phyloP scores from a whole-genome alignment of 2,329 filamentous ascomycete species.

The Penicillium sp. region DNA sequence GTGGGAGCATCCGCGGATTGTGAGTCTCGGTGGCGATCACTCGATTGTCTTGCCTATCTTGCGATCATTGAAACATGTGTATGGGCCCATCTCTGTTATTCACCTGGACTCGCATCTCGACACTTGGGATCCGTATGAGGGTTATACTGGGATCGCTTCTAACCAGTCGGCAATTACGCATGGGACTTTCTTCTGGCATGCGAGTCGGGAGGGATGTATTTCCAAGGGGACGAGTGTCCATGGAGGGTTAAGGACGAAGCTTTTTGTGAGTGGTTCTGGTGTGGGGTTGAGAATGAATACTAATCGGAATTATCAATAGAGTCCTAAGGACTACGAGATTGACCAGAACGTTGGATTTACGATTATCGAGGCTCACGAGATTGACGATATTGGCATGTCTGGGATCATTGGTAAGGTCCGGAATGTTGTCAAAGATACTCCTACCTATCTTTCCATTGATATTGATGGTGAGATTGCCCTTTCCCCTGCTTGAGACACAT shows the following conservation, averaged over 20 bases:
- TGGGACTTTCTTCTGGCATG: constrained; percentile 28
- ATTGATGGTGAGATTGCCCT: constrained; percentile 23
- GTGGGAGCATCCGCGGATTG: constrained; percentile 16
- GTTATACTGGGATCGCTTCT: constrained; percentile 20
- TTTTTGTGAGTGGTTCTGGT: constrained; percentile 10
- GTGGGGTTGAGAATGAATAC: background rate
- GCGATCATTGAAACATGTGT: constrained; percentile 21
- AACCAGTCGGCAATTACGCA: constrained; percentile 25
- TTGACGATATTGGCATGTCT: constrained; percentile 23
- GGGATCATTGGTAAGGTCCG: constrained; percentile 20
- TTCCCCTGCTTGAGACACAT: background rate
- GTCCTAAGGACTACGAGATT: constrained; percentile 24
- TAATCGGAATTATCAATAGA: background rate
- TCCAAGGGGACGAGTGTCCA: constrained; percentile 24
- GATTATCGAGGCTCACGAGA: constrained; percentile 23
- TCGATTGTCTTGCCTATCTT: constrained; percentile 25
- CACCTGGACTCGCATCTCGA: constrained; percentile 31
- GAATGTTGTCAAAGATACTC: constrained; percentile 16
- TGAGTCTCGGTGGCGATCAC: constrained; percentile 26
- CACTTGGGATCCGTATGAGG: constrained; percentile 24
- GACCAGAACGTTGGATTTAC: constrained; percentile 22
- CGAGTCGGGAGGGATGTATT: constrained; percentile 22
- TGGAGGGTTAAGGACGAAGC: constrained; percentile 22
- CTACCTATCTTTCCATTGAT: constrained; percentile 32
- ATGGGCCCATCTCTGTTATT: constrained; percentile 23